Evolutionary conservation across 1,284 basidiomycete genomes (phyloP).

Genomic region (Cutaneotrichosporon cavernicola): DNA sequence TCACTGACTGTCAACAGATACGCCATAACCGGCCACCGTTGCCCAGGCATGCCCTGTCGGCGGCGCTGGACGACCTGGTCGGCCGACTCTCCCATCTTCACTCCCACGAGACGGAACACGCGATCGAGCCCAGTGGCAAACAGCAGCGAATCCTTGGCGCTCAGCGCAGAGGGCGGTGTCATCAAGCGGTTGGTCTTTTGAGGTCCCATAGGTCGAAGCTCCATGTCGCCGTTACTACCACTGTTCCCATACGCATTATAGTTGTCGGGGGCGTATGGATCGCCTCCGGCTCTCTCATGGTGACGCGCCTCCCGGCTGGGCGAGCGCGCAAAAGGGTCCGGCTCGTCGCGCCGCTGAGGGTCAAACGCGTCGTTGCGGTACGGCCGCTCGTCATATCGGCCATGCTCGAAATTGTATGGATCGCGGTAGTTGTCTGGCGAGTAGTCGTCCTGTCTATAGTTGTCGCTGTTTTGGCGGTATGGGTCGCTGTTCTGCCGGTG

Average conservation of each 20-base stretch:
- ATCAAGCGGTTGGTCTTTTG: background rate
- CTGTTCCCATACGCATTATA: background rate
- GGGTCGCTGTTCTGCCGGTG: background rate
- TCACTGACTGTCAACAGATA: constrained; percentile 1
- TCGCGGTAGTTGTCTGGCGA: background rate
- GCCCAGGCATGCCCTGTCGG: background rate
- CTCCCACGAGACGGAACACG: constrained; percentile 8
- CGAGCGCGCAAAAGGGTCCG: background rate
- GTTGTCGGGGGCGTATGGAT: background rate
- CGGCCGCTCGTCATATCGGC: background rate
- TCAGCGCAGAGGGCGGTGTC: background rate
- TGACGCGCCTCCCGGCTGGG: background rate
- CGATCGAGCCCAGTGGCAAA: constrained; percentile 27
- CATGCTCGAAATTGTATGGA: background rate
- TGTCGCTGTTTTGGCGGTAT: background rate
- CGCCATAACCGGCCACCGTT: constrained; percentile 5
- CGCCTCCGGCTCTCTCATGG: background rate
- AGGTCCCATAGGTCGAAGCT: background rate
- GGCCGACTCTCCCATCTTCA: background rate
- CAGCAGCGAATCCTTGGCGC: constrained; percentile 10
- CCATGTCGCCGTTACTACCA: background rate
- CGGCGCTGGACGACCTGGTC: background rate
- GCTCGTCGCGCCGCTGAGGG: background rate
- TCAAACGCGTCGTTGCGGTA: background rate
- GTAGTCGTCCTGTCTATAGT: background rate